These are phyloP conservation scores for Trichoderma citrinoviride DNA, from an alignment of 2,329 filamentous ascomycete species.

Conservation along the genomic window DNA sequence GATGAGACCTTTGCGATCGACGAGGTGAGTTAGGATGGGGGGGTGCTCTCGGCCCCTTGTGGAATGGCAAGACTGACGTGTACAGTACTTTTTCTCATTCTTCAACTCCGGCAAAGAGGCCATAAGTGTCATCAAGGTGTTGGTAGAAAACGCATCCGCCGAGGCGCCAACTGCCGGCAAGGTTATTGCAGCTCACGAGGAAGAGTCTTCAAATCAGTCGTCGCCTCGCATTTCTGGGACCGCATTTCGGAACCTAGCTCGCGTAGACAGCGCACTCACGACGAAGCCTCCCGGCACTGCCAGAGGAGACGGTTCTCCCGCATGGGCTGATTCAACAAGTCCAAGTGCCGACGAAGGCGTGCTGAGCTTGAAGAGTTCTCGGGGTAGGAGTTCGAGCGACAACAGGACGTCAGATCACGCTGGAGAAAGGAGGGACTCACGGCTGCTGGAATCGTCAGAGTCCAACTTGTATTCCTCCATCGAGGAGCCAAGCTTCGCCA, in stretches of 20 bases:
- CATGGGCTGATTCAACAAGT: constrained; percentile 45
- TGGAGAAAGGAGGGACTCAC: constrained; percentile 45
- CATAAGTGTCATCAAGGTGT: constrained; percentile 69
- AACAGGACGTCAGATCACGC: constrained; percentile 51
- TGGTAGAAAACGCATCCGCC: constrained; percentile 63
- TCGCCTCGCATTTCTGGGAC: constrained; percentile 28
- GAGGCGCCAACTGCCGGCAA: constrained; percentile 35
- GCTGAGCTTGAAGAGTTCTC: constrained; percentile 43
- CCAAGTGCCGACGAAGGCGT: constrained; percentile 53
- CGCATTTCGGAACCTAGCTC: constrained; percentile 30
- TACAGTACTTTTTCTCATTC: constrained; percentile 92
- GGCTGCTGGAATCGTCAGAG: constrained; percentile 63
- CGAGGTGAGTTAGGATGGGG: constrained; percentile 64
- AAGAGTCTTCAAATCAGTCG: constrained; percentile 23
- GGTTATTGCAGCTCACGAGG: constrained; percentile 23
- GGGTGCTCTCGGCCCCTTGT: constrained; percentile 69
- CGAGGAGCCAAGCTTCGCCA: constrained; percentile 73
- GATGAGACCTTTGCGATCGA: constrained; percentile 94
- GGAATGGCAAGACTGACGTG: background rate
- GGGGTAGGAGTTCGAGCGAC: constrained; percentile 63
- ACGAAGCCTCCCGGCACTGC: constrained; percentile 54
- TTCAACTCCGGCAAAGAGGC: constrained; percentile 84
- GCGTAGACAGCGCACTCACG: constrained; percentile 36
- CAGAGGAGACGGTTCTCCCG: constrained; percentile 58
- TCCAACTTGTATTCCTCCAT: constrained; percentile 70